Conservation (phyloP, 1,284 basidiomycete genomes). For the Neotropicomus parvogracilis region DNA sequence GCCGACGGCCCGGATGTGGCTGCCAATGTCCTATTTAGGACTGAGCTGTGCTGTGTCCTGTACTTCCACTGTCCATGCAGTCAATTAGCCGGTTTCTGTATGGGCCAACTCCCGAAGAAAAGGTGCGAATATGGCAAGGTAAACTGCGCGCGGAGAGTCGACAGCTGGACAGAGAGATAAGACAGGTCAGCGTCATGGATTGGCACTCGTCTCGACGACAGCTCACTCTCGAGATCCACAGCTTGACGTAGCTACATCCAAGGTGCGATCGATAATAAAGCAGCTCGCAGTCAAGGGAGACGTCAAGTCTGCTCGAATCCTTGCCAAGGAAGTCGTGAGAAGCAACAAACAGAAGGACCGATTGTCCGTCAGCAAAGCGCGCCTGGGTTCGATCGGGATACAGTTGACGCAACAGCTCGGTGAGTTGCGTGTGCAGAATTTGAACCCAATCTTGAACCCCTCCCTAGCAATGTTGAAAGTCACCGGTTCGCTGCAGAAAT, state of each 20-base stretch:
- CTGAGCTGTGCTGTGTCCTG: conserved; percentile 1
- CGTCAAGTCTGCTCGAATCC: conserved; percentile 85
- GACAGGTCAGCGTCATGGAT: conserved; percentile 63
- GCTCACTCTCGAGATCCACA: conserved; percentile 36
- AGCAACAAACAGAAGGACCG: conserved; percentile 94
- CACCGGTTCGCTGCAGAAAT: conserved; percentile 94
- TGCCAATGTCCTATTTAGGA: conserved; percentile 22
- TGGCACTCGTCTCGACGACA: conserved; percentile 9
- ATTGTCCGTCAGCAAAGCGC: conserved; percentile 88
- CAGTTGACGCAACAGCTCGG: conserved; percentile 93
- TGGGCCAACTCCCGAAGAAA: conserved; percentile 92
- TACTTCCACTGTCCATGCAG: conserved; percentile 56
- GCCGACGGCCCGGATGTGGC: too few relatives aligned
- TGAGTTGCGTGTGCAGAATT: conserved; percentile 41
- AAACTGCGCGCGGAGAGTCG: conserved; percentile 81
- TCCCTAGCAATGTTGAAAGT: conserved; percentile 90
- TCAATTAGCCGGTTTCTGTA: conserved; percentile 88
- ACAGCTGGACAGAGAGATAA: conserved; percentile 86
- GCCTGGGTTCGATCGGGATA: conserved; percentile 86
- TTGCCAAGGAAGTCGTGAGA: conserved; percentile 92
- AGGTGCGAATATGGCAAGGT: conserved; percentile 82
- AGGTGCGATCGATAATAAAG: conserved; percentile 83
- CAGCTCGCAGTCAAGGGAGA: conserved; percentile 91
- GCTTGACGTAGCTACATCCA: conserved; percentile 81
- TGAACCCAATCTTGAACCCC: neutral